Evolutionary conservation across 768 basidiomycete genomes (phyloP).

Genomic region (Calocybe gangraenosa): DNA sequence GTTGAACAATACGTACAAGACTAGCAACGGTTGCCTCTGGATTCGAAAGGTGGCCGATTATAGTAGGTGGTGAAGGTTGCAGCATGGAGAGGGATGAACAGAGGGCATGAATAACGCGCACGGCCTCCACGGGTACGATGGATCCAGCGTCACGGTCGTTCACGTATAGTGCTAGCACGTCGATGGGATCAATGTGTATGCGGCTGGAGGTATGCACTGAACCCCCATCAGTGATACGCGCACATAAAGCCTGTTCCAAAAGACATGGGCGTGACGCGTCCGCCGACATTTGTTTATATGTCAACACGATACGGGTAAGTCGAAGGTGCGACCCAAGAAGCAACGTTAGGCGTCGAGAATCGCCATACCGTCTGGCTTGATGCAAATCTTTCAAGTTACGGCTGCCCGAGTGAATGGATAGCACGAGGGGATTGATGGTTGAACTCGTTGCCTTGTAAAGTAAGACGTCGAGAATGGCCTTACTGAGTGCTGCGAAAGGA

Average conservation of each 20-base stretch:
- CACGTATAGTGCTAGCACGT: constrained; percentile 66
- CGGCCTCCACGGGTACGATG: constrained; percentile 60
- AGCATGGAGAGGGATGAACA: constrained; percentile 59
- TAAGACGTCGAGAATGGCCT: constrained; percentile 64
- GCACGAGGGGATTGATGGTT: constrained; percentile 77
- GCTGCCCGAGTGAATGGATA: constrained; percentile 59
- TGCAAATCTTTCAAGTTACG: constrained; percentile 59
- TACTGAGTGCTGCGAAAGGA: constrained; percentile 59
- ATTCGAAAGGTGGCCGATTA: constrained; percentile 74
- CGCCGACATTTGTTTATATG: constrained; percentile 51
- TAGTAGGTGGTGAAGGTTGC: constrained; percentile 62
- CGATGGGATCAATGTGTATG: constrained; percentile 64
- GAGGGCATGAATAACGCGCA: constrained; percentile 62
- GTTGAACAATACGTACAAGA: constrained; percentile 67
- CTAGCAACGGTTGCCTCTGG: constrained; percentile 67
- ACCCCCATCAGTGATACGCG: constrained; percentile 50
- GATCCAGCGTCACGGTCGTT: constrained; percentile 60
- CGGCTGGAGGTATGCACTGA: constrained; percentile 40
- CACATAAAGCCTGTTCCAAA: constrained; percentile 74
- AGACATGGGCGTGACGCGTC: constrained; percentile 50
- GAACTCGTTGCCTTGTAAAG: constrained; percentile 74
- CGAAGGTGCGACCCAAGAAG: constrained; percentile 65
- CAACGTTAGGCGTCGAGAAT: constrained; percentile 63
- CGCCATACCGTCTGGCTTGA: constrained; percentile 59
- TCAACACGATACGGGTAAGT: constrained; percentile 59